Evolutionary conservation across 1,139 yeast genomes (phyloP).

Genomic region (Diutina sp.): DNA sequence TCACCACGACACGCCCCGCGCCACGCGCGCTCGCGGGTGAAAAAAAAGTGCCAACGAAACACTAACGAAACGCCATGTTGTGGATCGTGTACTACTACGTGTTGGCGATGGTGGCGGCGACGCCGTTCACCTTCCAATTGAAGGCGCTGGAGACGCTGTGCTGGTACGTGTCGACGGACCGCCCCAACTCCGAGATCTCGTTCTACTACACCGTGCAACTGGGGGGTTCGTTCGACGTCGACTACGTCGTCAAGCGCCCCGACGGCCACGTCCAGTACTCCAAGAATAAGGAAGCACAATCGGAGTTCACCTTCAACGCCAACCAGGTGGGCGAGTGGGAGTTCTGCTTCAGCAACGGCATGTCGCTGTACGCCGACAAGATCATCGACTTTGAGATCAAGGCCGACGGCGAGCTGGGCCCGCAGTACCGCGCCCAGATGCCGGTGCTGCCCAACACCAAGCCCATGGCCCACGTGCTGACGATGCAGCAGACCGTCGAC

Average conservation of each 20-base stretch:
- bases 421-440: constrained; percentile 44
- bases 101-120: constrained; percentile 18
- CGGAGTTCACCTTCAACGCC: constrained; percentile 70
- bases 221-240: constrained; percentile 81
- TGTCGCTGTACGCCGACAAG: constrained; percentile 81
- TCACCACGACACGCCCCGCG: background rate
- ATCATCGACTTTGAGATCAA: constrained; percentile 80
- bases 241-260: constrained; percentile 65
- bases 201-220: constrained; percentile 88
- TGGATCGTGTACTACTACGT: background rate
- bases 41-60: background rate
- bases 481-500: constrained; percentile 45
- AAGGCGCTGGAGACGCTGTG: constrained; percentile 75
- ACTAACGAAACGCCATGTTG: background rate
- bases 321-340: constrained; percentile 73
- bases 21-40: background rate
- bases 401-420: constrained; percentile 33
- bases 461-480: constrained; percentile 48
- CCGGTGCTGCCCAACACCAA: constrained; percentile 50
- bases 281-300: constrained; percentile 66
- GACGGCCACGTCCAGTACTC: constrained; percentile 41
- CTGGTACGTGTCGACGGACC: constrained; percentile 61
- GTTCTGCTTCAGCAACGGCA: constrained; percentile 79
- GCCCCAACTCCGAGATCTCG: constrained; percentile 51
- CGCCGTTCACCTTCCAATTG: constrained; percentile 65